These are phyloP conservation scores for Colletotrichum eleusines DNA, from an alignment of 2,329 filamentous ascomycete species.

Conservation along the genomic window DNA sequence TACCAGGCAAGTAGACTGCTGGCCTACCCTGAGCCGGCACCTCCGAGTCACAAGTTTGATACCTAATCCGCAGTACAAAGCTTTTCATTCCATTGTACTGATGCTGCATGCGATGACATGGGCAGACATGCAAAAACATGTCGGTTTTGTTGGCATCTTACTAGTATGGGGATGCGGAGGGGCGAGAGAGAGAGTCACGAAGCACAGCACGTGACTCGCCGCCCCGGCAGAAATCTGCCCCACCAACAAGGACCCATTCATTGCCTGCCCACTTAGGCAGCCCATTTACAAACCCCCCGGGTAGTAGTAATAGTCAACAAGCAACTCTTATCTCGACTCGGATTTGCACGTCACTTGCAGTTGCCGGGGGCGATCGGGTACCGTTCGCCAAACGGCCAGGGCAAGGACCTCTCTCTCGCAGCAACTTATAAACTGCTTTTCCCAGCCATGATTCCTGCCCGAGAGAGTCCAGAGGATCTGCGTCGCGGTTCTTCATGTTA, in stretches of 20 bases:
- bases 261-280: no score
- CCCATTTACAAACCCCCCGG: no score
- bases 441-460: slow-evolving; percentile 50
- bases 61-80: slow-evolving; percentile 22
- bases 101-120: background rate
- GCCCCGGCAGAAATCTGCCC: no score
- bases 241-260: no score
- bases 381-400: slow-evolving; percentile 55
- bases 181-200: no score
- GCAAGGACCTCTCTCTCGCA: slow-evolving; percentile 13
- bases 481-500: slow-evolving; percentile 49
- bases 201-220: no score
- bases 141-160: no score
- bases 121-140: background rate
- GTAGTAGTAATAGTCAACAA: no score
- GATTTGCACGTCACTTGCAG: slow-evolving; percentile 50
- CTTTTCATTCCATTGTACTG: no score
- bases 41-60: slow-evolving; percentile 1
- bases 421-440: slow-evolving; percentile 31
- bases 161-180: no score
- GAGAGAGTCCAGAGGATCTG: slow-evolving; percentile 51
- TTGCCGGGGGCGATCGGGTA: slow-evolving; percentile 55
- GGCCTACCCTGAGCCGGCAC: background rate
- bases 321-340: no score
- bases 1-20: slow-evolving; percentile 9